Base-by-base conservation (phyloP, 768 basidiomycete genomes). In the Rhodotorula diobovata region DNA sequence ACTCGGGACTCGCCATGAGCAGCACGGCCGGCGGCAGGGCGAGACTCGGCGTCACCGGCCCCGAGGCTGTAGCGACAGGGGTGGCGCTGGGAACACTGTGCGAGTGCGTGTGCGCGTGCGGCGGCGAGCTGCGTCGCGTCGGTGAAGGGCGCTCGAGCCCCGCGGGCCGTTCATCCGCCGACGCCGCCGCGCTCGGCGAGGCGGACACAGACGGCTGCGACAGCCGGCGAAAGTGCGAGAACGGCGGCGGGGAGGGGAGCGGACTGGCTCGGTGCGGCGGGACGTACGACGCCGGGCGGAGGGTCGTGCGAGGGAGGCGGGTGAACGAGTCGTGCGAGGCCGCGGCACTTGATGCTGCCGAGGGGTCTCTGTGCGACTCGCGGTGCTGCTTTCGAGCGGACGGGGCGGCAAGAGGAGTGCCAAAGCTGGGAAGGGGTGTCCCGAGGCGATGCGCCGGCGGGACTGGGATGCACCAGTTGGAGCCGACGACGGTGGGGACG, bases 231-330 rank as follows among this genome's bases (percentile, higher is more conserved):
- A 66, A 61, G 48, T 43, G 37, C 0, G 70, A 43, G 43, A 66
- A 71, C 1, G 64, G 64, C 0, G 61, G 55, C 21, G 65, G 70
- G 12, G 65, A 59, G 1, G 60, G 65, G 11, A 55, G 30, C 32
- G n/a, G 30, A 15, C 25, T 15, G 6, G 18, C 8, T 7, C 37
- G 18, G 2, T 37, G 46, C 2, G 39, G 61, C 45, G 65, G 70
- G 0, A 46, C n/a, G 50, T 63, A 71, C 0, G 65, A 71, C 7
- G 54, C 55, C 2, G 70, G 70, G 4, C 70, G 64, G 28, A 58
- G 15, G 6, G 32, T 43, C 21, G 35, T 35, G 10, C 6, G 48
- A 21, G 70, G 70, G 20, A 67, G 55, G 43, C 63, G 65, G 2
- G 21, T 16, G 43, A 23, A 5, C 21, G 60, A 66, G 25, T 70